Conservation (phyloP, 495 filamentous ascomycete genomes). For the Neurospora sp. region DNA sequence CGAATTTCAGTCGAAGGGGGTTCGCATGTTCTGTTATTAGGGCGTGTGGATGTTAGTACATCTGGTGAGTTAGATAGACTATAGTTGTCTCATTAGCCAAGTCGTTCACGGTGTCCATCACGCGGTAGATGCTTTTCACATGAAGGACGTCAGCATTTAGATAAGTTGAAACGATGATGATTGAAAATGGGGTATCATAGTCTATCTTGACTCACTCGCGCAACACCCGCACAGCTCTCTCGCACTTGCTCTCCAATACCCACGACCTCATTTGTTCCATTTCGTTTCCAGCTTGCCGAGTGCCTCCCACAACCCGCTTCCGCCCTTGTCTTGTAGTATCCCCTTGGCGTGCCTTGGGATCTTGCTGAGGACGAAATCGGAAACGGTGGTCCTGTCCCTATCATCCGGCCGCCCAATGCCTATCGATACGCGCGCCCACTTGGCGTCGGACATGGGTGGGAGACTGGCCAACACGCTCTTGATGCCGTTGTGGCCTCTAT, state of each 20-base stretch:
- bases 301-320: constrained; percentile 37
- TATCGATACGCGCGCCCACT: constrained; percentile 45
- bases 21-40: not conserved
- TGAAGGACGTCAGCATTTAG: not conserved
- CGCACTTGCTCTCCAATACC: not conserved
- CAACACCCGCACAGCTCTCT: not conserved
- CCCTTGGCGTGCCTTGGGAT: constrained; percentile 42
- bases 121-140: not conserved
- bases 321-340: constrained; percentile 38
- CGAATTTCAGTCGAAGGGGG: not conserved
- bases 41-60: not conserved
- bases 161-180: not conserved
- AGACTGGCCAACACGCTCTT: constrained; percentile 52
- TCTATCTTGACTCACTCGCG: not conserved
- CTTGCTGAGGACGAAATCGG: constrained; percentile 57
- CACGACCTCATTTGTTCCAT: constrained; percentile 17
- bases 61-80: not conserved
- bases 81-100: not conserved
- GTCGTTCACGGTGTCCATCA: not conserved
- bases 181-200: constrained; percentile 4
- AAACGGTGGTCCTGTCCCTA: constrained; percentile 46
- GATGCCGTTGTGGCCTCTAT: constrained; percentile 71
- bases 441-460: constrained; percentile 14
- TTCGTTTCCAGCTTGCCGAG: constrained; percentile 38
- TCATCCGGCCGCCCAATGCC: constrained; percentile 62